Evolutionary conservation across 805 yeast genomes (phyloP).

Genomic region (Candida ulmi): DNA sequence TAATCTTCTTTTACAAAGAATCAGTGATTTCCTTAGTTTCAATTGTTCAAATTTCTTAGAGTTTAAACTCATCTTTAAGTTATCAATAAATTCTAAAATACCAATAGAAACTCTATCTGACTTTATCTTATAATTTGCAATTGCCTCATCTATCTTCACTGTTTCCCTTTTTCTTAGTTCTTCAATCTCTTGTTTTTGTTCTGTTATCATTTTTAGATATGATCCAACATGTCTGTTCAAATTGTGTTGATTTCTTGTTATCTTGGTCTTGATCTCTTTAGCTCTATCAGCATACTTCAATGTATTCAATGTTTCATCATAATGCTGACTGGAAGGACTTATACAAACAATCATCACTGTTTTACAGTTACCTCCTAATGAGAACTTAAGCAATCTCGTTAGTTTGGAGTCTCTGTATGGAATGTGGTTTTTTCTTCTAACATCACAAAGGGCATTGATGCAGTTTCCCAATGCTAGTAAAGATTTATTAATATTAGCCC

Average conservation of each 20-base stretch:
- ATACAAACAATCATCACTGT: constrained; percentile 96
- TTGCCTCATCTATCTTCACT: constrained; percentile 32
- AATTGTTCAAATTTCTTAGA: constrained; percentile 41
- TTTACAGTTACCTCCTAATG: constrained; percentile 90
- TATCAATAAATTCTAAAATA: constrained; percentile 37
- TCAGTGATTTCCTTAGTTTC: constrained; percentile 32
- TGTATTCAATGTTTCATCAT: constrained; percentile 90
- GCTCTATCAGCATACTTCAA: constrained; percentile 90
- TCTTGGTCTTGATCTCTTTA: constrained; percentile 80
- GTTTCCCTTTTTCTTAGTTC: constrained; percentile 55
- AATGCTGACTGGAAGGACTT: constrained; percentile 80
- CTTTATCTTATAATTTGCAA: constrained; percentile 28
- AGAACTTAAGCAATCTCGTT: constrained; percentile 80
- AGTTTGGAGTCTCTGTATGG: constrained; percentile 91
- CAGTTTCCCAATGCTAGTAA: constrained; percentile 88
- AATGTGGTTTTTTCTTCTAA: constrained; percentile 60
- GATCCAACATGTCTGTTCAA: constrained; percentile 82
- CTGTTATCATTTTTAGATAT: constrained; percentile 77
- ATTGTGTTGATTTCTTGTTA: constrained; percentile 66
- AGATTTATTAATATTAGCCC: constrained; percentile 90
- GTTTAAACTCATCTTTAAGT: constrained; percentile 34
- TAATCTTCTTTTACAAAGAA: constrained; percentile 32
- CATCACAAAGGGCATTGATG: constrained; percentile 84
- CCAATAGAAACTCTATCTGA: constrained; percentile 35
- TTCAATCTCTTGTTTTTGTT: constrained; percentile 70